Evolutionary conservation across 1,284 basidiomycete genomes (phyloP), one percentile per base, ranked within the genome.

Genomic region (Paramarasmius palmivorus): DNA sequence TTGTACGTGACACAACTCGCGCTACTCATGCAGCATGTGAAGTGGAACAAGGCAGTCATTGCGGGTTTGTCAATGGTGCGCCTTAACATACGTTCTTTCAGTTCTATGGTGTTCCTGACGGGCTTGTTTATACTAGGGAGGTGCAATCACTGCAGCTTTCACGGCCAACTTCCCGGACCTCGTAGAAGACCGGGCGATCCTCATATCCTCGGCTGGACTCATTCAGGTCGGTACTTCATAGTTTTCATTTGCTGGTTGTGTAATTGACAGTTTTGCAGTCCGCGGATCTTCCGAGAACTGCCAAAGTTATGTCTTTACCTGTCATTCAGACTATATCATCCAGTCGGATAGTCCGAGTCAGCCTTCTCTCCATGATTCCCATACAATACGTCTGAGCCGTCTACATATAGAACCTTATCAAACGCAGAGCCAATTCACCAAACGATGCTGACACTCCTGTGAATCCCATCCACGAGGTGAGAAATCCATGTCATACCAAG

Each of bases 1-100:
- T 72, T 92, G 4, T 87, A 88, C 66, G 82, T 82, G 0, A 85
- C 82, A 0, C 88, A 92, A 62, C 83, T 92, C n/a, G 90, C 89
- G 0, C 75, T 91, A 1, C 77, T 92, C 50, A 81, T 92, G 77
- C 90, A 92, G 60, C 81, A 89, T 58, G 67, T 92, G 42, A 76
- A 75, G 49, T 92, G 89, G 88, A 74, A 78, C 7, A 79, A 81
- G 56, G 81, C 86, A 0, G 71, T 79, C 52, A 65, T 92, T 26
- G 79, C 79, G 0, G 90, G 88, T 14, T 70, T 90, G 2, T 91
- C 88, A 14, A 92, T 92, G 88, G 86, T 83, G 46, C 20, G 74
- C 59, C 45, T 25, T n/a, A 20, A 49, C 23, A 22, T 17, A 35
- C 10, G 35, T 26, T 15, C 50, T 39, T 44, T 44, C 26, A 22